Evolutionary conservation across 306 rosid species (phyloP).

Genomic region (Begonia peltatifolia): DNA sequence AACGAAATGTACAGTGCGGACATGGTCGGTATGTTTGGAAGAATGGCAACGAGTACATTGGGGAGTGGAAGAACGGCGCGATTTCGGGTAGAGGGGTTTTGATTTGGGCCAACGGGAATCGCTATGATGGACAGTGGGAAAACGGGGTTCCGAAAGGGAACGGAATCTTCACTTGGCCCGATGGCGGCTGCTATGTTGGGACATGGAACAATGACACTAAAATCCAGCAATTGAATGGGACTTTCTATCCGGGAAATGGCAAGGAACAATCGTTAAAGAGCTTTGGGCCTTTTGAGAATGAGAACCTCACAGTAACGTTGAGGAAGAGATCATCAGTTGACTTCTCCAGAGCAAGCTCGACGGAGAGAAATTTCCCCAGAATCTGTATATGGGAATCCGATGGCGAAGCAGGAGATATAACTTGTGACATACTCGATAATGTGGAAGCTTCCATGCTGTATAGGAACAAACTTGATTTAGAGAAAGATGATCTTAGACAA

Average conservation of each 20-base stretch:
- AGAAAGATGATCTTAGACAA: slow-evolving; percentile 24
- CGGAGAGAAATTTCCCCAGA: slow-evolving; percentile 53
- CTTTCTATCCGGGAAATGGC: slow-evolving; percentile 42
- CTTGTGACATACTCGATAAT: slow-evolving; percentile 81
- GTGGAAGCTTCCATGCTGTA: slow-evolving; percentile 74
- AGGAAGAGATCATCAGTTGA: slow-evolving; percentile 63
- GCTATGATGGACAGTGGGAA: slow-evolving; percentile 84
- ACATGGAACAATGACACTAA: slow-evolving; percentile 65
- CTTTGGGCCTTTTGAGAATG: slow-evolving; percentile 23
- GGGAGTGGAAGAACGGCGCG: slow-evolving; percentile 80
- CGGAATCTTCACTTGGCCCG: slow-evolving; percentile 66
- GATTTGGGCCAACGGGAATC: slow-evolving; percentile 76
- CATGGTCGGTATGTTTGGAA: slow-evolving; percentile 75
- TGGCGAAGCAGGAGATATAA: slow-evolving; percentile 92
- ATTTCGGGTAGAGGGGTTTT: slow-evolving; percentile 61
- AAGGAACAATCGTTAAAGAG: slow-evolving; percentile 17
- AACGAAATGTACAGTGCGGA: slow-evolving; percentile 62
- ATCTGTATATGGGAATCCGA: slow-evolving; percentile 95
- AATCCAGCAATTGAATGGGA: slow-evolving; percentile 46
- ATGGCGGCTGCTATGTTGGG: slow-evolving; percentile 68
- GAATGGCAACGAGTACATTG: slow-evolving; percentile 74
- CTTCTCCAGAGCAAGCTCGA: slow-evolving; percentile 36
- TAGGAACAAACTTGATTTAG: slow-evolving; percentile 17
- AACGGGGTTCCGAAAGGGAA: slow-evolving; percentile 68
- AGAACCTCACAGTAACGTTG: slow-evolving; percentile 37